Evolutionary conservation across 768 basidiomycete species (phyloP), one percentile per base, ranked within the genome.

Genomic region (Chalciporus chontae): DNA sequence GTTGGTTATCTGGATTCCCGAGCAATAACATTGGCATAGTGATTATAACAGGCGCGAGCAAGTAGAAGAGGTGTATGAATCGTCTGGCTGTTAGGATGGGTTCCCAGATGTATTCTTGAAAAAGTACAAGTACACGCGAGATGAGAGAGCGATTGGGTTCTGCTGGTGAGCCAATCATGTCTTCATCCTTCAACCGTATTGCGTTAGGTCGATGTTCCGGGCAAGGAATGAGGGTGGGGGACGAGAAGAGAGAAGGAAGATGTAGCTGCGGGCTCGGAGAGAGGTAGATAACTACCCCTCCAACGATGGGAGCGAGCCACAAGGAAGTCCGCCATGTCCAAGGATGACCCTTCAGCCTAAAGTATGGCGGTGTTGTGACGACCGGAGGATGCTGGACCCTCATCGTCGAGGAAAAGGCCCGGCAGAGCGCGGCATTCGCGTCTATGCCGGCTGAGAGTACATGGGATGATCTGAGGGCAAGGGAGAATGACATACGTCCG

Each of bases 41-140:
- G 41, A 94, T 40, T 45, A 99, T 79, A 51, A 97, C 91, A 1
- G 96, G 96, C 4, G 87, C 69, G 69, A 99, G 98, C 47, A 98
- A 74, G 53, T 78, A 67, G 55, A 86, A 84, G 18, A 99, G 80
- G 59, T 88, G 81, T 21, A 93, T 67, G 71, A 98, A 97, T 37
- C 96, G 80, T 46, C 77, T 73, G 21, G 85, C 80, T 1, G 92
- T 97, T 41, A 87, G 75, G 44, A 98, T 64, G 13, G 93, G 95
- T 63, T 97, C 94, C 79, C 87, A 79, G 58, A 98, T 69, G 45
- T 73, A 75, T 46, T 77, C 71, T 38, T 74, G 75, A 15, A 94
- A 58, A 43, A 88, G 60, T 11, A 62, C 53, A 8, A 66, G 40
- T 43, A 87, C 68, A 39, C 77, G 71, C 3, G 71, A 61, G 14